Conservation (phyloP, 73 alveolate genomes). For the Symbiodinium pilosum region DNA sequence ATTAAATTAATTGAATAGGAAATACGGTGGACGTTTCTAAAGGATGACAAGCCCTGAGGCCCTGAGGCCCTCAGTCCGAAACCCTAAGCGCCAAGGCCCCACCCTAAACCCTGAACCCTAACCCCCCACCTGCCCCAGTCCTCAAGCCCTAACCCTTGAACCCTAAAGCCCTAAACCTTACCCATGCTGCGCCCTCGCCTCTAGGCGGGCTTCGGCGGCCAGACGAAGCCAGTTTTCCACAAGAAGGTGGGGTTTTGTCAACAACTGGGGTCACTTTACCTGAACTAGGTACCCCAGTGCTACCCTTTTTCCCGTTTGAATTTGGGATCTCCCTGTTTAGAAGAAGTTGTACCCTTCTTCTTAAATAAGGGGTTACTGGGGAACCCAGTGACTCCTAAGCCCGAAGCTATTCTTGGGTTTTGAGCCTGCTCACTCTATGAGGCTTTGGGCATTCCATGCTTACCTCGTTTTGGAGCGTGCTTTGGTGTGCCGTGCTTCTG, state of each 20-base stretch:
- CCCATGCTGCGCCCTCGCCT: not conserved
- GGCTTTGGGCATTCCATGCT: not conserved
- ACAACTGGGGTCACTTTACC: too few species aligned
- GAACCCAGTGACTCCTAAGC: too few species aligned
- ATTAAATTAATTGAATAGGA: too few species aligned
- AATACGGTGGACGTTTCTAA: too few species aligned
- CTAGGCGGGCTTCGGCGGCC: slow-evolving; percentile 98
- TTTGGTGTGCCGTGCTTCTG: too few species aligned
- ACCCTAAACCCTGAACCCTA: not conserved
- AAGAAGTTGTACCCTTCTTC: too few species aligned
- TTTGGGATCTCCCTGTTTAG: too few species aligned
- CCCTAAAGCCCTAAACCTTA: not conserved
- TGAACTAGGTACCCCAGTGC: too few species aligned
- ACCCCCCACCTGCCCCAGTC: not conserved
- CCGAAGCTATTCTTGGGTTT: not conserved
- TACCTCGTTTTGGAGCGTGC: too few species aligned
- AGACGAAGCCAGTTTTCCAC: slow-evolving; percentile 98
- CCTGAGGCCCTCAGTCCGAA: not conserved
- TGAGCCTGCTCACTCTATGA: not conserved
- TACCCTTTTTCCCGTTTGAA: too few species aligned
- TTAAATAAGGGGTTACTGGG: too few species aligned
- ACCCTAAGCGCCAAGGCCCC: not conserved
- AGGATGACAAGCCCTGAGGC: not conserved
- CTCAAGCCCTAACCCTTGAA: too few species aligned
- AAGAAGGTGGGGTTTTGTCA: slow-evolving; percentile 97